phyloP scores from a whole-genome alignment of 148 eudicot species.

The Pouteria glomerata region DNA sequence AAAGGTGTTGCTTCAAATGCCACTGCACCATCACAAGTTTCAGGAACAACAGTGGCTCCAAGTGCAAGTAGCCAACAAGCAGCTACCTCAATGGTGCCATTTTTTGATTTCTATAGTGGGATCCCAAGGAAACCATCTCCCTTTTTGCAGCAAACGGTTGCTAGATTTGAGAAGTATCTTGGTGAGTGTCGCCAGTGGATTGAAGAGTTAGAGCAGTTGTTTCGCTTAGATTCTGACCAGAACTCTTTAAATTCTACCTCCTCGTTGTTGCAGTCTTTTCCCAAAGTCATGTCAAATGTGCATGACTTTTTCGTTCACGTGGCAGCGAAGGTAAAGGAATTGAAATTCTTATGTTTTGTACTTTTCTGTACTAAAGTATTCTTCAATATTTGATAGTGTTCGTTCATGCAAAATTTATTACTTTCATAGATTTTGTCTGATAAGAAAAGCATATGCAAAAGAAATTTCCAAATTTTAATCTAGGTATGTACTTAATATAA shows the following conservation, averaged over 20 bases:
- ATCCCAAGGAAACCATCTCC: slow-evolving; percentile 87
- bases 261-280: slow-evolving; percentile 84
- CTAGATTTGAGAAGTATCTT: slow-evolving; percentile 78
- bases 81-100: slow-evolving; percentile 42
- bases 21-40: slow-evolving; percentile 44
- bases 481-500: not conserved
- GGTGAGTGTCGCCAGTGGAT: slow-evolving; percentile 85
- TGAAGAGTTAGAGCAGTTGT: slow-evolving; percentile 90
- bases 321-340: slow-evolving; percentile 79
- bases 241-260: slow-evolving; percentile 43
- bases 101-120: slow-evolving; percentile 80
- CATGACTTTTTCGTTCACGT: slow-evolving; percentile 96
- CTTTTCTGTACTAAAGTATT: not conserved
- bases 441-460: not conserved
- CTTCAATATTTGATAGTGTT: not conserved
- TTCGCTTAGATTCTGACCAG: slow-evolving; percentile 61
- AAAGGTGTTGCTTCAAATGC: slow-evolving; percentile 38
- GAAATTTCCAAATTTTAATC: not conserved
- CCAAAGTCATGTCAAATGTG: slow-evolving; percentile 82
- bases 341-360: not conserved
- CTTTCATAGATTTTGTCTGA: not conserved
- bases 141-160: slow-evolving; percentile 73
- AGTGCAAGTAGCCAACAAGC: slow-evolving; percentile 37
- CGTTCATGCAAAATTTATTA: not conserved
- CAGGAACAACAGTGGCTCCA: slow-evolving; percentile 42